Evolutionary conservation across 2,329 filamentous ascomycete species (phyloP).

Genomic region (Balansia obtecta): DNA sequence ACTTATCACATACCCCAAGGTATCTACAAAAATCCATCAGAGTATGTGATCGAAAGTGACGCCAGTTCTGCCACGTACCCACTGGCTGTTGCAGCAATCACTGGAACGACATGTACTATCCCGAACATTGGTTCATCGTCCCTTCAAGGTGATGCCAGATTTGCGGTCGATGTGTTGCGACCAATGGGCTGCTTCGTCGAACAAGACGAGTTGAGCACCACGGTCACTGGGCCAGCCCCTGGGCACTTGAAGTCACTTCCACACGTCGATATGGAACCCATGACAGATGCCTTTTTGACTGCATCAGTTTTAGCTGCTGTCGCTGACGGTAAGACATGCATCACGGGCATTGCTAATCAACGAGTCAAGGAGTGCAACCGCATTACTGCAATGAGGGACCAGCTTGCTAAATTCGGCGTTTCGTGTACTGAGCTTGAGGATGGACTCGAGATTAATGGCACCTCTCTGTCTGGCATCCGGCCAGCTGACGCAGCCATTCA

Average conservation of each 20-base stretch:
- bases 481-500: constrained; percentile 57
- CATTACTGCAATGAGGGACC: constrained; percentile 87
- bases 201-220: constrained; percentile 77
- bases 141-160: constrained; percentile 87
- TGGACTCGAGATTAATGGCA: constrained; percentile 65
- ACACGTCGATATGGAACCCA: constrained; percentile 94
- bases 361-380: constrained; percentile 97
- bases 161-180: constrained; percentile 76
- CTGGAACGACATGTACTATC: constrained; percentile 87
- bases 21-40: constrained; percentile 66
- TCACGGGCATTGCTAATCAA: constrained; percentile 93
- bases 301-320: constrained; percentile 88
- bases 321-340: constrained; percentile 69
- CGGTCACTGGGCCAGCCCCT: constrained; percentile 72
- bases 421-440: constrained; percentile 79
- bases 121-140: constrained; percentile 92
- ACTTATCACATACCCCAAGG: constrained; percentile 90
- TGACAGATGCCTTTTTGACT: constrained; percentile 97
- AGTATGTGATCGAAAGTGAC: constrained; percentile 92
- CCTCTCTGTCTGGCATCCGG: constrained; percentile 31
- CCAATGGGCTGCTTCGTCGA: constrained; percentile 91
- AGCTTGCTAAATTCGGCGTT: constrained; percentile 89
- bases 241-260: constrained; percentile 63
- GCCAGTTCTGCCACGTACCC: constrained; percentile 97
- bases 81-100: constrained; percentile 85